Conservation (phyloP, 2,329 filamentous ascomycete species). For the Aspergillus puulaauensis region DNA sequence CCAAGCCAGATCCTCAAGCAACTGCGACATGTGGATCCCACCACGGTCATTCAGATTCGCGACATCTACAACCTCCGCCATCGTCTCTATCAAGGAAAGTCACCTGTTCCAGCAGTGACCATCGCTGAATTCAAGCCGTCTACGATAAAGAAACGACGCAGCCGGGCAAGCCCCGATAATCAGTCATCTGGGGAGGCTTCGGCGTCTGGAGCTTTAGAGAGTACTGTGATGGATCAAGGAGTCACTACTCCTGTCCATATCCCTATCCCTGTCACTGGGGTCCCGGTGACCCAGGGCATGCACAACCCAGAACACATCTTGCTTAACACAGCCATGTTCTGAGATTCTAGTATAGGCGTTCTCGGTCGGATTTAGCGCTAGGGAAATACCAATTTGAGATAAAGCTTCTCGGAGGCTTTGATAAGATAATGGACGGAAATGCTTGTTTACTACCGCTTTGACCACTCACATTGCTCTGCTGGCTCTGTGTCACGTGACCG, state of each 20-base stretch:
- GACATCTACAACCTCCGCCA: conserved; percentile 12
- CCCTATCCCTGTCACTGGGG: neutral
- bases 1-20: conserved; percentile 13
- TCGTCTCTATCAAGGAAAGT: conserved; percentile 12
- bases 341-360: conserved; percentile 2
- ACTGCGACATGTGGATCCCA: conserved; percentile 11
- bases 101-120: conserved; percentile 1
- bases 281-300: neutral
- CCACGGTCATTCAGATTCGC: conserved; percentile 10
- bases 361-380: neutral
- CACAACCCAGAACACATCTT: neutral
- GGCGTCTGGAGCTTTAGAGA: neutral
- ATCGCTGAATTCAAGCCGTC: conserved; percentile 1
- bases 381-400: conserved; percentile 9
- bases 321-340: conserved; percentile 1
- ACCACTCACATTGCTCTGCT: neutral
- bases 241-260: neutral
- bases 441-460: neutral
- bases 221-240: neutral
- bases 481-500: neutral
- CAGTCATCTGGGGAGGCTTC: neutral
- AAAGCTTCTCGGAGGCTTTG: neutral
- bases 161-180: neutral
- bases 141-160: neutral
- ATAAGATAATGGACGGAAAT: neutral